Percentiles rank a stretch among this genome's conserved stretches.
phyloP scores from a whole-genome alignment of 129 eudicot genomes.

The Pulicaria dysenterica region DNA sequence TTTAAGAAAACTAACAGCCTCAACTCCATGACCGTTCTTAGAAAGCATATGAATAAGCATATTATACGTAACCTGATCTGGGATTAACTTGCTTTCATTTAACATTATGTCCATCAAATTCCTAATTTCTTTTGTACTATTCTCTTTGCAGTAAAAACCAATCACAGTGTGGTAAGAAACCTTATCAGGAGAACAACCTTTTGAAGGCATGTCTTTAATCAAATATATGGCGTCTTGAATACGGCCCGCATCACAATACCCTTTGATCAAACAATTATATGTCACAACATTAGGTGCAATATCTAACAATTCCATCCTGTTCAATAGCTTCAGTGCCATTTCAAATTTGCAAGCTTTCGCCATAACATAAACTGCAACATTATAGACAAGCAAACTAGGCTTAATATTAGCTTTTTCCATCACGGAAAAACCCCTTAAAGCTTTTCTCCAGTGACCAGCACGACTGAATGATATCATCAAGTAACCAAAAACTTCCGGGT shows the following conservation, averaged over 20 bases:
- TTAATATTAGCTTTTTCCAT: conserved; percentile 67
- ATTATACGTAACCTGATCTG: conserved; percentile 77
- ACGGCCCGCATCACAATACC: conserved; percentile 65
- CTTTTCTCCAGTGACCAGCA: conserved; percentile 65
- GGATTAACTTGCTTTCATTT: conserved; percentile 43
- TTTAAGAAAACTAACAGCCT: conserved; percentile 56
- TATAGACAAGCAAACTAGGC: conserved; percentile 59
- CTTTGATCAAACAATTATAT: conserved; percentile 86
- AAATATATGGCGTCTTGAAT: conserved; percentile 60
- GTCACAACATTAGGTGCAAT: conserved; percentile 69
- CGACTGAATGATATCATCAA: conserved; percentile 82
- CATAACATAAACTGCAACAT: conserved; percentile 70
- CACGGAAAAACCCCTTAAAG: conserved; percentile 61
- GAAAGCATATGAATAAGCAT: conserved; percentile 73
- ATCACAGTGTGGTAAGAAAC: conserved; percentile 77
- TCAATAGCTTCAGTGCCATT: conserved; percentile 65
- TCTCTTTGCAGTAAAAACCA: conserved; percentile 65
- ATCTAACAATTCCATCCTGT: conserved; percentile 62
- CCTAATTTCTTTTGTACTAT: conserved; percentile 55
- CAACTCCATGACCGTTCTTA: conserved; percentile 63
- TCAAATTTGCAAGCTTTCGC: conserved; percentile 61
- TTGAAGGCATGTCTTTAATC: conserved; percentile 51
- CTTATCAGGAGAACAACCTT: conserved; percentile 79
- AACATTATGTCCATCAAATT: conserved; percentile 60
- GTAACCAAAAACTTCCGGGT: conserved; percentile 54